Conservation (phyloP, 495 filamentous ascomycete genomes). For the Talaromyces trachyspermus region DNA sequence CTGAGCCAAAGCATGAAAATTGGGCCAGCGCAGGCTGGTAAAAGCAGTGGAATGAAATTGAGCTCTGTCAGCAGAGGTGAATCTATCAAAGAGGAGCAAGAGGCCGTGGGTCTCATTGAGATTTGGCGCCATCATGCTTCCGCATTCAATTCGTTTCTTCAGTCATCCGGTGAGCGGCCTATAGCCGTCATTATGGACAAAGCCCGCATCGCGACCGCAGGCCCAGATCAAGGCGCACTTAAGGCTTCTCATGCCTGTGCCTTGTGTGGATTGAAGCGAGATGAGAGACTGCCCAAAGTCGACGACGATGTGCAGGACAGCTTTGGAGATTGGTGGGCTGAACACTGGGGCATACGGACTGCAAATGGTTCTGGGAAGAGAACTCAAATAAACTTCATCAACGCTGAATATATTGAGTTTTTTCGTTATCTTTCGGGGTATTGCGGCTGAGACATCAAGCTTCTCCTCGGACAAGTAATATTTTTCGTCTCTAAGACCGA, state of each 20-base stretch:
- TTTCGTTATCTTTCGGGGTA: too few species aligned
- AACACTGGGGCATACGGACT: constrained; percentile 82
- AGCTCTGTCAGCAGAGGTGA: constrained; percentile 73
- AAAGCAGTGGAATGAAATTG: constrained; percentile 79
- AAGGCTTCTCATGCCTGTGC: constrained; percentile 73
- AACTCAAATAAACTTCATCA: constrained; percentile 59
- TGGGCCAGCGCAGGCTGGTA: constrained; percentile 58
- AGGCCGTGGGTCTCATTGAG: constrained; percentile 68
- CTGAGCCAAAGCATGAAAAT: constrained; percentile 88
- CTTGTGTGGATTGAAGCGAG: constrained; percentile 79
- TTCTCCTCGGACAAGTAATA: not conserved
- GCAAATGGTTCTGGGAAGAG: constrained; percentile 75
- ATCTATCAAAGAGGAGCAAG: constrained; percentile 74
- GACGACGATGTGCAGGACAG: constrained; percentile 77
- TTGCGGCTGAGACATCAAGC: too few species aligned
- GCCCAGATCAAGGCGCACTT: constrained; percentile 50
- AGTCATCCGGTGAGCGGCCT: constrained; percentile 26
- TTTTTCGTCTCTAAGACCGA: not conserved
- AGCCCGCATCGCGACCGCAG: constrained; percentile 51
- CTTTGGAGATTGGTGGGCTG: constrained; percentile 94
- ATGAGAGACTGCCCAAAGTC: constrained; percentile 69
- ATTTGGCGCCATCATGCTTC: constrained; percentile 53
- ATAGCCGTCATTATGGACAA: constrained; percentile 64
- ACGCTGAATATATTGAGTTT: constrained; percentile 42
- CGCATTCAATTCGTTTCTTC: constrained; percentile 33